phyloP scores from a whole-genome alignment of 805 yeast genomes.

The Pichia heedii region DNA sequence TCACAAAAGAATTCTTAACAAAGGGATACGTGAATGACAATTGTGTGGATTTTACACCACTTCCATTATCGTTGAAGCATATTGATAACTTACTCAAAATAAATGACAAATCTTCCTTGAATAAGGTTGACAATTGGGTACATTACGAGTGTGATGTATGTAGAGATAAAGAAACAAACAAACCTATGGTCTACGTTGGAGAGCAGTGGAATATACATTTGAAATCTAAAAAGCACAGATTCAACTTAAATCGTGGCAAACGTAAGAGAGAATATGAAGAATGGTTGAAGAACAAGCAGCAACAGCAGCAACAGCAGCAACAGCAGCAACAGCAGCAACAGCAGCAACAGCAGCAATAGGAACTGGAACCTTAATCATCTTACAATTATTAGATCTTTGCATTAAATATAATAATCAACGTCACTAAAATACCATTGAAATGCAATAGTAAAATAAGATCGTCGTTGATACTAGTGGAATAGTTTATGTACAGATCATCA shows the following conservation, averaged over 20 bases:
- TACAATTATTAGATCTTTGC: too few relatives aligned
- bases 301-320: conserved; percentile 7
- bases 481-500: too few relatives aligned
- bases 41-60: conserved; percentile 1
- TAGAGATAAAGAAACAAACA: conserved; percentile 38
- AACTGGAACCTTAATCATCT: too few relatives aligned
- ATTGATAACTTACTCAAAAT: conserved; percentile 8
- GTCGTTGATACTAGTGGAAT: too few relatives aligned
- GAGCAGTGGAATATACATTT: conserved; percentile 64
- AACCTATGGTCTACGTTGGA: conserved; percentile 61
- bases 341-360: too few relatives aligned
- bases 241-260: conserved; percentile 37
- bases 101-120: conserved; percentile 9
- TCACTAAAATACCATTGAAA: too few relatives aligned
- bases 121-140: conserved; percentile 38
- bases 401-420: too few relatives aligned
- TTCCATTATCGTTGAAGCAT: conserved; percentile 14
- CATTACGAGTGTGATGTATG: conserved; percentile 66
- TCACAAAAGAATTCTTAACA: conserved; percentile 30
- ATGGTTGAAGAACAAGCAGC: conserved; percentile 14
- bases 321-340: conserved; percentile 2
- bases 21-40: conserved; percentile 2
- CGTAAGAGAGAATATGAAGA: conserved; percentile 48
- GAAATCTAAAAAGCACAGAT: conserved; percentile 58
- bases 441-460: too few relatives aligned